Conservation (phyloP, 768 basidiomycete genomes). For the Boletus insuetus region DNA sequence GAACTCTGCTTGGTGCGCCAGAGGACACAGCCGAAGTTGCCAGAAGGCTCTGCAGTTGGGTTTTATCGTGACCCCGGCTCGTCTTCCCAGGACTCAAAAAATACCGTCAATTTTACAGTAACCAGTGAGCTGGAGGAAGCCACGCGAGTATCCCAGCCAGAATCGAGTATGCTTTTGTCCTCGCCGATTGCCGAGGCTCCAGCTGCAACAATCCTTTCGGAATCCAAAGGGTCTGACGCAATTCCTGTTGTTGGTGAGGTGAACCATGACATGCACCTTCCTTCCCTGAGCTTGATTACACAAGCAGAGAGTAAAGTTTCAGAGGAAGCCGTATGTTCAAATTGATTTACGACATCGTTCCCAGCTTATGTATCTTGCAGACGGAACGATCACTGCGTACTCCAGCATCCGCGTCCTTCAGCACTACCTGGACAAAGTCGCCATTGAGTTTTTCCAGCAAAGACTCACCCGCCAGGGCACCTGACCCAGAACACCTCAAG, state of each 20-base stretch:
- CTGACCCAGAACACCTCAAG: slow-evolving; percentile 83
- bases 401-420: slow-evolving; percentile 39
- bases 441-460: slow-evolving; percentile 54
- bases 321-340: slow-evolving; percentile 51
- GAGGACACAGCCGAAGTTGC: slow-evolving; percentile 67
- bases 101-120: slow-evolving; percentile 71
- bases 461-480: slow-evolving; percentile 64
- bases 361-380: slow-evolving; percentile 27
- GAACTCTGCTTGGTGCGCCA: slow-evolving; percentile 36
- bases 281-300: slow-evolving; percentile 21
- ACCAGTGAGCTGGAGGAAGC: slow-evolving; percentile 66
- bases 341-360: neutral
- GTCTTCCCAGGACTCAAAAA: slow-evolving; percentile 45
- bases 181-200: too few relatives aligned
- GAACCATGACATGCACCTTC: slow-evolving; percentile 11
- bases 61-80: slow-evolving; percentile 67
- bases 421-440: slow-evolving; percentile 52
- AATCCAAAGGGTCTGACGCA: slow-evolving; percentile 4
- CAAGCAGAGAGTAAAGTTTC: slow-evolving; percentile 48
- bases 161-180: slow-evolving; percentile 26
- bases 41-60: slow-evolving; percentile 66
- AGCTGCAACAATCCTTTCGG: slow-evolving; percentile 2
- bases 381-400: slow-evolving; percentile 46
- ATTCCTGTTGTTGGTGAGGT: slow-evolving; percentile 8
- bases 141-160: slow-evolving; percentile 3